These are phyloP conservation scores for Leccinum barrowsii DNA, from an alignment of 768 basidiomycete species.

Conservation along the genomic window DNA sequence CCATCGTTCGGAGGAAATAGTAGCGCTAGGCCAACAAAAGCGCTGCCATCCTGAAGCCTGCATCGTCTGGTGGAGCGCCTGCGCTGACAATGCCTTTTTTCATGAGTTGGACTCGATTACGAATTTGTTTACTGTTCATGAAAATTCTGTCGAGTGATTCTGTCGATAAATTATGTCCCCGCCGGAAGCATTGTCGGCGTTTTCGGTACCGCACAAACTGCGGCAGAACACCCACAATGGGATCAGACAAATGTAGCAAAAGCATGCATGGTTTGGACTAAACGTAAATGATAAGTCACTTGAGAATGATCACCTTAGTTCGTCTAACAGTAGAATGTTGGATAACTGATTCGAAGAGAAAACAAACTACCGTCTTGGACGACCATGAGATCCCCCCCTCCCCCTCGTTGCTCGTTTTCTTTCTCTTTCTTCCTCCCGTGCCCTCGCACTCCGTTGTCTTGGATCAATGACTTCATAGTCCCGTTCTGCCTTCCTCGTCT, in stretches of 20 bases:
- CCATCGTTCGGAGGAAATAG: background rate
- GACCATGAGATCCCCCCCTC: constrained; percentile 16
- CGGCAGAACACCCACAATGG: background rate
- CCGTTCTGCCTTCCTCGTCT: constrained; percentile 70
- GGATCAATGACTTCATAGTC: constrained; percentile 93
- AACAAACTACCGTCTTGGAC: constrained; percentile 21
- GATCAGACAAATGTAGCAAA: no score
- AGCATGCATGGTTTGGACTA: no score
- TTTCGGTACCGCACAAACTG: background rate
- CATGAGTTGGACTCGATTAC: background rate
- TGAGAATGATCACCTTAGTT: no score
- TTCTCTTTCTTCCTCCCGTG: constrained; percentile 75
- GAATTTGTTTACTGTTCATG: background rate
- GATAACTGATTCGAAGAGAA: background rate
- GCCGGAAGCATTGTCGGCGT: background rate
- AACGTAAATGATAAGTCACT: no score
- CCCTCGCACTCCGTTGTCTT: constrained; percentile 63
- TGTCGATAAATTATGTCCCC: background rate
- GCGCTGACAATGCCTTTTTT: background rate
- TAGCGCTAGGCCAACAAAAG: background rate
- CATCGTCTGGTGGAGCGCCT: background rate
- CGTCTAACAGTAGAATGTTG: background rate
- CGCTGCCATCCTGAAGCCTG: background rate
- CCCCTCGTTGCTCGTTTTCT: constrained; percentile 42
- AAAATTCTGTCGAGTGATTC: background rate